These are phyloP conservation scores for Taphrina deformans DNA, from an alignment of 1,139 yeast species.

Conservation along the genomic window DNA sequence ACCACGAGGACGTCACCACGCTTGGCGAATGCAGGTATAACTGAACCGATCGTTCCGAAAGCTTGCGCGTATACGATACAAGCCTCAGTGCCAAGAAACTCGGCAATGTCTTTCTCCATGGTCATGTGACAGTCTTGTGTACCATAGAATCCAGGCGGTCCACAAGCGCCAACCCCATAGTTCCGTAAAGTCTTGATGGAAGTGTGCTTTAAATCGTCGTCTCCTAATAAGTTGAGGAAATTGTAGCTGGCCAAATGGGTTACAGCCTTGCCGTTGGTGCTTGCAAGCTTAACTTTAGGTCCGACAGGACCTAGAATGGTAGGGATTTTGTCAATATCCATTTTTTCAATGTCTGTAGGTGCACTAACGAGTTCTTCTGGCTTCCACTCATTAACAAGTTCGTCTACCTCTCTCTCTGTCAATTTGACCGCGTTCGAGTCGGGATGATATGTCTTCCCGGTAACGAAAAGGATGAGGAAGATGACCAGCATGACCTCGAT, in stretches of 20 bases:
- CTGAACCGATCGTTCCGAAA: conserved; percentile 87
- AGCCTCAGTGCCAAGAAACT: conserved; percentile 71
- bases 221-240: conserved; percentile 59
- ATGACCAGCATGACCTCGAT: conserved; percentile 74
- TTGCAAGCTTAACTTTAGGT: conserved; percentile 50
- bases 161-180: conserved; percentile 97
- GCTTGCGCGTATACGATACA: conserved; percentile 93
- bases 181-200: conserved; percentile 62
- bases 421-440: conserved; percentile 69
- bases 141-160: conserved; percentile 97
- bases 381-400: conserved; percentile 82
- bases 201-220: conserved; percentile 53
- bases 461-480: conserved; percentile 83
- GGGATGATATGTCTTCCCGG: conserved; percentile 76
- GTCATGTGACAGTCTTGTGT: conserved; percentile 88
- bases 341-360: conserved; percentile 54
- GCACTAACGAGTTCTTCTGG: conserved; percentile 77
- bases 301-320: conserved; percentile 55
- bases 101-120: conserved; percentile 72
- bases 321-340: conserved; percentile 68
- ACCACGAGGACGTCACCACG: conserved; percentile 92
- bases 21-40: conserved; percentile 90
- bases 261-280: conserved; percentile 37
- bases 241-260: conserved; percentile 53
- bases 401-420: conserved; percentile 69